phyloP scores from a whole-genome alignment of 495 filamentous ascomycete genomes.

The Tuber indicum region DNA sequence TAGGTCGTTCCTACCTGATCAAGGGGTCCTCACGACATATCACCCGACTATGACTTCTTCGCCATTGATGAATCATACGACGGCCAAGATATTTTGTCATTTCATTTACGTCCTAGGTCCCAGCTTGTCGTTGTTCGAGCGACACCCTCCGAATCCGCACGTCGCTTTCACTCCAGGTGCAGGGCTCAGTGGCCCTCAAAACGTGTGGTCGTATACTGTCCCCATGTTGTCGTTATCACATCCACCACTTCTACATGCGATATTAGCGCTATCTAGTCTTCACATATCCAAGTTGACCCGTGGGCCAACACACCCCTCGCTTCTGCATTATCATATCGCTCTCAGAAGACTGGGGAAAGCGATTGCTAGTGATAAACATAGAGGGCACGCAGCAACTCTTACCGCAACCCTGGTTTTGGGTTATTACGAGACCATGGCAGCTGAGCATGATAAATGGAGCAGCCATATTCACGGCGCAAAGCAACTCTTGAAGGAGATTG shows the following conservation, averaged over 20 bases:
- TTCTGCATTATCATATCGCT: slow-evolving; percentile 88
- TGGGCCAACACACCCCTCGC: slow-evolving; percentile 64
- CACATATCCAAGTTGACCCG: slow-evolving; percentile 81
- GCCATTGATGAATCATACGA: slow-evolving; percentile 73
- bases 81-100: slow-evolving; percentile 82
- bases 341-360: slow-evolving; percentile 68
- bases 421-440: slow-evolving; percentile 91
- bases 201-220: slow-evolving; percentile 57
- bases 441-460: slow-evolving; percentile 93
- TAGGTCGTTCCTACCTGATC: slow-evolving; percentile 59
- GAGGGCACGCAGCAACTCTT: slow-evolving; percentile 73
- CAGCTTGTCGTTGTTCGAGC: slow-evolving; percentile 78
- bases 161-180: slow-evolving; percentile 39
- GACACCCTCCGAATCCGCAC: slow-evolving; percentile 66
- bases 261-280: slow-evolving; percentile 78
- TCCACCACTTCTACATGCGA: slow-evolving; percentile 79
- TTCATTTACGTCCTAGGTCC: slow-evolving; percentile 88
- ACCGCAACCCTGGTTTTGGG: slow-evolving; percentile 82
- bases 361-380: slow-evolving; percentile 61
- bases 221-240: slow-evolving; percentile 78
- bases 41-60: slow-evolving; percentile 65
- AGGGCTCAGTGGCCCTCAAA: slow-evolving; percentile 39
- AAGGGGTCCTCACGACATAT: slow-evolving; percentile 72
- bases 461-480: slow-evolving; percentile 80
- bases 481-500: slow-evolving; percentile 74